Percentiles rank a stretch among this genome's conserved stretches.
Conservation (phyloP, 1,284 basidiomycete species). For the Schizophyllum commune region DNA sequence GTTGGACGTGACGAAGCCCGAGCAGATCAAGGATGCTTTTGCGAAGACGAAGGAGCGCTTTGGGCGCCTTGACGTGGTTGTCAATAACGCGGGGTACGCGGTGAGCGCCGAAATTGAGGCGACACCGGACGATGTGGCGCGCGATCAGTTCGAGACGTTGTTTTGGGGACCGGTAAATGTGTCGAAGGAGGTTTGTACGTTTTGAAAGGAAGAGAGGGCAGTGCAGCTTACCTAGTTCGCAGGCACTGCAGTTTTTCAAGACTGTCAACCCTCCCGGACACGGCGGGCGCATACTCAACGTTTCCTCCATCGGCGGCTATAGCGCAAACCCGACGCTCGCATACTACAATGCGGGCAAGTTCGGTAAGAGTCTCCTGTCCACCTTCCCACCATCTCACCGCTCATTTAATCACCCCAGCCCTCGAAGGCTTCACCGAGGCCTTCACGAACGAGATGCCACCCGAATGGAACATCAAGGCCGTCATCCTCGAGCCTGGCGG, state of each 20-base stretch:
- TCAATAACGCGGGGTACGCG: slow-evolving; percentile 32
- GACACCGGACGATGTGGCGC: slow-evolving; percentile 21
- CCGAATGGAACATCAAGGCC: slow-evolving; percentile 32
- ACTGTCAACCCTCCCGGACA: slow-evolving; percentile 11
- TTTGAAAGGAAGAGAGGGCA: neutral
- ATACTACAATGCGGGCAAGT: slow-evolving; percentile 24
- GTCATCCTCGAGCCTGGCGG: slow-evolving; percentile 29
- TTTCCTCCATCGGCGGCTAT: slow-evolving; percentile 26
- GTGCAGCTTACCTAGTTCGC: neutral
- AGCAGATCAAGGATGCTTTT: slow-evolving; percentile 26
- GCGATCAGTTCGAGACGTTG: slow-evolving; percentile 22
- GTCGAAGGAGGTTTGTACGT: slow-evolving; percentile 15
- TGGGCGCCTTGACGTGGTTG: slow-evolving; percentile 36
- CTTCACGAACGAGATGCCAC: slow-evolving; percentile 25
- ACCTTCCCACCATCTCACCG: neutral
- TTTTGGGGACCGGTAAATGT: slow-evolving; percentile 28
- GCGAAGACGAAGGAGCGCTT: slow-evolving; percentile 23
- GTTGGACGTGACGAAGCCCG: slow-evolving; percentile 28
- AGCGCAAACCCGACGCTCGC: slow-evolving; percentile 20
- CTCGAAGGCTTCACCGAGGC: slow-evolving; percentile 27
- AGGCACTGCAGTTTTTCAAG: slow-evolving; percentile 6
- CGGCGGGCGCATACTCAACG: slow-evolving; percentile 24
- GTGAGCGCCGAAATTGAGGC: slow-evolving; percentile 28
- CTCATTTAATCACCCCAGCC: slow-evolving; percentile 15
- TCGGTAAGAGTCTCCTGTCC: slow-evolving; percentile 19